These are phyloP conservation scores for Ocimum tenuiflorum DNA, from an alignment of 257 asterid species.

Conservation along the genomic window DNA sequence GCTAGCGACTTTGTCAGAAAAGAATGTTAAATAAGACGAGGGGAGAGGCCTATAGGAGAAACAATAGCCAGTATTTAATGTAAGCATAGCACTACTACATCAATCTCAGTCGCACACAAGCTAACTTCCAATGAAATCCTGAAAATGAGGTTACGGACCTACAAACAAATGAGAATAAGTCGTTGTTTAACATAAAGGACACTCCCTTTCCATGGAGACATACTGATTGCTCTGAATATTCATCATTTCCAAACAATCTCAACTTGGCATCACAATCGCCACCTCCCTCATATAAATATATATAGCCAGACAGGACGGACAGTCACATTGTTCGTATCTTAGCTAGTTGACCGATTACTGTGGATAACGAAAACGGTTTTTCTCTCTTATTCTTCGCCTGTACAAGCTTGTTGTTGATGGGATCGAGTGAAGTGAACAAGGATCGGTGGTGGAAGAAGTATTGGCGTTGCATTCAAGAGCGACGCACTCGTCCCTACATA, in stretches of 20 bases:
- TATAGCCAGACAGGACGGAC: slow-evolving; percentile 20
- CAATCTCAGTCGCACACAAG: not conserved
- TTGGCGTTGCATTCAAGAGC: slow-evolving; percentile 50
- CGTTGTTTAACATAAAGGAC: not conserved
- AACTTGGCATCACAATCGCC: slow-evolving; percentile 42
- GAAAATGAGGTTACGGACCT: slow-evolving; percentile 24
- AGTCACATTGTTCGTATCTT: not conserved
- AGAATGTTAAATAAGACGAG: too few relatives aligned
- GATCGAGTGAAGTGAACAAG: slow-evolving; percentile 10
- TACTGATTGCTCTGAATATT: slow-evolving; percentile 32
- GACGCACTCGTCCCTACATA: slow-evolving; percentile 49
- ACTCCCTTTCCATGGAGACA: slow-evolving; percentile 31
- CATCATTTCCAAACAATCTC: slow-evolving; percentile 38
- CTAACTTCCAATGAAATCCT: slow-evolving; percentile 8
- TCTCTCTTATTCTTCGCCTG: too few relatives aligned
- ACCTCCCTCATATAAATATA: slow-evolving; percentile 18
- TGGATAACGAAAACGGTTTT: not conserved
- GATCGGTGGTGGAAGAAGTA: slow-evolving; percentile 32
- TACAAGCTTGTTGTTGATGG: slow-evolving; percentile 49
- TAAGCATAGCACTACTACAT: too few relatives aligned
- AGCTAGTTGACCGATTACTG: not conserved
- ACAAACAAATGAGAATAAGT: slow-evolving; percentile 18
- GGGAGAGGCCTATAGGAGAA: too few relatives aligned
- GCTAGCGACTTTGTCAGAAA: too few relatives aligned
- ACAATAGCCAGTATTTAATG: too few relatives aligned